Evolutionary conservation across 306 rosid species (phyloP).

Genomic region (Psophocarpus tetragonolobus): DNA sequence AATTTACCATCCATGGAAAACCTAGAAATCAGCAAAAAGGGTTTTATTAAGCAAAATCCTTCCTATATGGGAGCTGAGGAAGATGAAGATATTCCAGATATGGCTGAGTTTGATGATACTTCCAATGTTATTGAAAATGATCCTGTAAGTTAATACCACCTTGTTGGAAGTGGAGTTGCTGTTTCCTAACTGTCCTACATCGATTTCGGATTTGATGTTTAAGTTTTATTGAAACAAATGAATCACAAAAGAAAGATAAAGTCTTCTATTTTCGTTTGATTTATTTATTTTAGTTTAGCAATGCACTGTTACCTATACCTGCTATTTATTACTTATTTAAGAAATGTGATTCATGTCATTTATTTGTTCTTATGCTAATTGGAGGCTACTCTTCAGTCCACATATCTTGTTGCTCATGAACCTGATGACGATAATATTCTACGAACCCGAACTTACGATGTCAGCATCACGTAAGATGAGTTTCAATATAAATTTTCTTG

Average conservation of each 20-base stretch:
- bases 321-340: conserved; percentile 15
- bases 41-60: conserved; percentile 47
- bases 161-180: neutral
- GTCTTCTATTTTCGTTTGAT: neutral
- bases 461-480: conserved; percentile 87
- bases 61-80: conserved; percentile 66
- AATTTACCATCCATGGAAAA: conserved; percentile 85
- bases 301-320: conserved; percentile 15
- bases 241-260: neutral
- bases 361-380: conserved; percentile 25
- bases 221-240: conserved; percentile 11
- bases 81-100: conserved; percentile 91
- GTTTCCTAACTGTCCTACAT: neutral
- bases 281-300: neutral
- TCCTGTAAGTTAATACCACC: conserved; percentile 59
- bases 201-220: neutral
- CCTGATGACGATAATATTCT: conserved; percentile 93
- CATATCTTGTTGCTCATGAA: conserved; percentile 81
- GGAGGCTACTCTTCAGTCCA: conserved; percentile 65
- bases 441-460: conserved; percentile 88
- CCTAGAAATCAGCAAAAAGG: conserved; percentile 69
- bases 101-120: conserved; percentile 79
- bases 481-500: conserved; percentile 28
- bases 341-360: conserved; percentile 33
- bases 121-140: conserved; percentile 74